Evolutionary conservation across 2,329 filamentous ascomycete genomes (phyloP), one percentile per base, ranked within the genome.

Genomic region (Colletotrichum sp.): DNA sequence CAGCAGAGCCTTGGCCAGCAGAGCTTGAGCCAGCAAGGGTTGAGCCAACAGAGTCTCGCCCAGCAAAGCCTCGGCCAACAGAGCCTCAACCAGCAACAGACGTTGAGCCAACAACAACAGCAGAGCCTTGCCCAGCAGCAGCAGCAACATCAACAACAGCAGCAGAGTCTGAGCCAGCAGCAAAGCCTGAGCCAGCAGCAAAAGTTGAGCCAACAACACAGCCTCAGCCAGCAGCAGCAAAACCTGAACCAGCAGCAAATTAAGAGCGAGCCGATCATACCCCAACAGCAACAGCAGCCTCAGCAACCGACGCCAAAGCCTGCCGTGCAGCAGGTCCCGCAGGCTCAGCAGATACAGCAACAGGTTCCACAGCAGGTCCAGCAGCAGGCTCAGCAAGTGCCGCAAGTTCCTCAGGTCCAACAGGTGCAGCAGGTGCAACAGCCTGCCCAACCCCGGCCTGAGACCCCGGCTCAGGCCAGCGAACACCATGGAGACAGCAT

Each of bases 401-500:
- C 81, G 65, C 78, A 65, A n/a, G 77, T 75, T 6, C 80, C 67
- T 8, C 72, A 75, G 67, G 75, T 65, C 5, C 52, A 64, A 10
- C 73, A 77, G 6, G 69, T 57, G 36, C 83, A 82, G 67, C 83
- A 84, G 71, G 78, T 81, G 7, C 84, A 85, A 60, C 84, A 85
- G 39, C 81, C 83, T 18, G 81, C 83, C 13, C 84, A 85, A 71
- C 83, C 84, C 15, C 79, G 80, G 32, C 78, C 78, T 6, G 83
- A 85, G 34, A 77, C 80, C 13, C 78, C 79, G 24, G 77, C 80
- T 7, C 75, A 81, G 66, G 75, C 80, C 63, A 85, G 86, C 72
- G 87, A 89, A 55, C 79, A 81, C 7, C 85, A 88, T 73, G 84
- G 84, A 12, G 89, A 90, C 39, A 85, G 88, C 26, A 89, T 91